Conservation (phyloP, 129 eudicot species). For the Helichrysum umbraculigerum region DNA sequence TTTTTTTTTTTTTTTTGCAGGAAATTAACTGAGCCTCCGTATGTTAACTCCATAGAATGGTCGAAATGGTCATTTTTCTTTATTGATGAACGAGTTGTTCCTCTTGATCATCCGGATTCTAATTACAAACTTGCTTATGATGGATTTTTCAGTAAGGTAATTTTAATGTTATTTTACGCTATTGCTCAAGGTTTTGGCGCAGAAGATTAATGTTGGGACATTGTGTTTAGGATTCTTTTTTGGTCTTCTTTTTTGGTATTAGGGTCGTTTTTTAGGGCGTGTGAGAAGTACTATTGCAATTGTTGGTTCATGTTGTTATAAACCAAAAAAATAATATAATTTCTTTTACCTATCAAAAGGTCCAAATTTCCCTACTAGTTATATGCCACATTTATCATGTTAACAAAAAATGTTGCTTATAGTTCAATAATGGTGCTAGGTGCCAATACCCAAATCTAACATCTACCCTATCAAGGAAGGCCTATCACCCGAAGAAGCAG, state of each 20-base stretch:
- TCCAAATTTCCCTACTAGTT: neutral
- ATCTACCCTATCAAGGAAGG: conserved; percentile 56
- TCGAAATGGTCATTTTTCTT: conserved; percentile 41
- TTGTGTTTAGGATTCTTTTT: too few species aligned
- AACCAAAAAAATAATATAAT: too few species aligned
- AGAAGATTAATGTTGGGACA: too few species aligned
- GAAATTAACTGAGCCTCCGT: conserved; percentile 30
- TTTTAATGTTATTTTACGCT: too few species aligned
- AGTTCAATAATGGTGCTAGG: conserved; percentile 29
- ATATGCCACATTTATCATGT: neutral
- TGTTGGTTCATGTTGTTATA: too few species aligned
- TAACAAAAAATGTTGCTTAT: neutral
- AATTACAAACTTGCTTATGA: conserved; percentile 43
- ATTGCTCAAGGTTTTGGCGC: too few species aligned
- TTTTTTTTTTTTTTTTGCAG: conserved; percentile 10
- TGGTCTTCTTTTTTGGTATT: too few species aligned
- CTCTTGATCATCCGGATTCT: conserved; percentile 30
- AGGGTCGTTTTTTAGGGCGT: too few species aligned
- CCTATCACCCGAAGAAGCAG: conserved; percentile 56
- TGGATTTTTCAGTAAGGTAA: conserved; percentile 39
- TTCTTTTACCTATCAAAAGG: too few species aligned
- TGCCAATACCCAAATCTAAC: conserved; percentile 53
- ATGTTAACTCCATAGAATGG: conserved; percentile 21
- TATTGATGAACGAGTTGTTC: conserved; percentile 43
- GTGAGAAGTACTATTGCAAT: too few species aligned